phyloP scores from a whole-genome alignment of 805 yeast genomes.

The Lachancea sp. region DNA sequence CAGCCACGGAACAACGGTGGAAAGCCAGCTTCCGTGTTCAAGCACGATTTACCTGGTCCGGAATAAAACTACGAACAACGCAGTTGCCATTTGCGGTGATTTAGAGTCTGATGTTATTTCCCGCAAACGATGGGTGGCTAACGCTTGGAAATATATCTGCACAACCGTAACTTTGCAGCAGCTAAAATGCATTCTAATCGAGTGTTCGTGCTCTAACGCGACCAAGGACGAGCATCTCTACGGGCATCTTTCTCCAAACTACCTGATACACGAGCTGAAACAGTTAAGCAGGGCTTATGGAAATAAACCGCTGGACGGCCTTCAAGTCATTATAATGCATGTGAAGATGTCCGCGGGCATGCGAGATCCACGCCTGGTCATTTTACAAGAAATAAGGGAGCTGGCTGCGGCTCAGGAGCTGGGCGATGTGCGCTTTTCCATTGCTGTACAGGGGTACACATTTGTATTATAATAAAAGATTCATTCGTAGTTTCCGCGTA shows the following conservation, averaged over 20 bases:
- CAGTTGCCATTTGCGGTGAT: slow-evolving; percentile 72
- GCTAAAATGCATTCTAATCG: slow-evolving; percentile 58
- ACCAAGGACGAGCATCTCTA: slow-evolving; percentile 47
- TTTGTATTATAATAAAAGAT: slow-evolving; percentile 6
- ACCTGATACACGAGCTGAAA: slow-evolving; percentile 51
- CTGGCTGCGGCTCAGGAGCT: slow-evolving; percentile 34
- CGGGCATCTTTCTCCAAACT: slow-evolving; percentile 75
- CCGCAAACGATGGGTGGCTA: slow-evolving; percentile 24
- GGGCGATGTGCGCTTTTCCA: slow-evolving; percentile 28
- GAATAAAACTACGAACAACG: slow-evolving; percentile 29
- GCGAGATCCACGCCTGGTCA: slow-evolving; percentile 52
- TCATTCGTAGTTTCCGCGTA: neutral
- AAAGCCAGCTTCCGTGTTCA: slow-evolving; percentile 24
- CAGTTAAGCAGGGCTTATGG: slow-evolving; percentile 34
- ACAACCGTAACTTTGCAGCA: slow-evolving; percentile 35
- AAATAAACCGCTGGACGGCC: slow-evolving; percentile 34
- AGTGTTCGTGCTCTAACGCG: slow-evolving; percentile 59
- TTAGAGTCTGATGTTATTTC: slow-evolving; percentile 62
- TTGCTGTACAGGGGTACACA: slow-evolving; percentile 25
- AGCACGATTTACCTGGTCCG: slow-evolving; percentile 56
- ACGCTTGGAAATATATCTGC: slow-evolving; percentile 55
- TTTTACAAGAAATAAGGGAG: slow-evolving; percentile 44
- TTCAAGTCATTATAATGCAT: slow-evolving; percentile 41
- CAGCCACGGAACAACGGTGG: slow-evolving; percentile 38
- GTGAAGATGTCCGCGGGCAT: slow-evolving; percentile 39